Conservation (phyloP, 2,329 filamentous ascomycete species). For the Fusarium drepaniforme region DNA sequence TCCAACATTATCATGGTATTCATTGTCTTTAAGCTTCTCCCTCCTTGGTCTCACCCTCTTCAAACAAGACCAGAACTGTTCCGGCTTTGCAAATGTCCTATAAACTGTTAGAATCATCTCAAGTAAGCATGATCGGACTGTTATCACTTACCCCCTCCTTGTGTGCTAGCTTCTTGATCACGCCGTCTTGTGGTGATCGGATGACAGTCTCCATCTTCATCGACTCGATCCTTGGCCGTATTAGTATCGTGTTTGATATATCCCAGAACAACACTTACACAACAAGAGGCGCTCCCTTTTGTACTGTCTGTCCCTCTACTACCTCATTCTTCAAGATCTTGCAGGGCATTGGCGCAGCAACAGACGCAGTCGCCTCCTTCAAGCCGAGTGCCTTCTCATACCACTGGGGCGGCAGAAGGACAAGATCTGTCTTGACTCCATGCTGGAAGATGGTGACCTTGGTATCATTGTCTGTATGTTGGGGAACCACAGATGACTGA, state of each 20-base stretch:
- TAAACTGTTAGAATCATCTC: constrained; percentile 28
- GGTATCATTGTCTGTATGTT: constrained; percentile 64
- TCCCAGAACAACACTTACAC: constrained; percentile 66
- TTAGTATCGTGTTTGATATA: constrained; percentile 49
- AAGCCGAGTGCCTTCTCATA: constrained; percentile 87
- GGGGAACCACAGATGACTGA: constrained; percentile 80
- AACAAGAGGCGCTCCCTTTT: constrained; percentile 87
- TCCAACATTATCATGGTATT: constrained; percentile 14
- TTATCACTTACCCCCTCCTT: constrained; percentile 74
- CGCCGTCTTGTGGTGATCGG: constrained; percentile 78
- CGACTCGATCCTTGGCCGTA: constrained; percentile 74
- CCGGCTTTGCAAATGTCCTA: constrained; percentile 85
- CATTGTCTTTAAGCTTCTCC: constrained; percentile 36
- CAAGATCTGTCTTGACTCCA: constrained; percentile 70
- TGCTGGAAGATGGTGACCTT: constrained; percentile 83
- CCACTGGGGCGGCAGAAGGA: constrained; percentile 77
- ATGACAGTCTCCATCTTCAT: constrained; percentile 95
- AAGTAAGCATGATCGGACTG: neutral
- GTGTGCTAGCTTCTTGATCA: constrained; percentile 79
- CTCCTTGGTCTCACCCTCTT: constrained; percentile 58
- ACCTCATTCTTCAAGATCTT: constrained; percentile 95
- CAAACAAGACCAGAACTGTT: constrained; percentile 80
- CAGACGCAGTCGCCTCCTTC: constrained; percentile 84
- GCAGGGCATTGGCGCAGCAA: constrained; percentile 96
- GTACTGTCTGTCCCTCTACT: constrained; percentile 81